phyloP scores from a whole-genome alignment of 164 flowering plant species.

The Santalum album region DNA sequence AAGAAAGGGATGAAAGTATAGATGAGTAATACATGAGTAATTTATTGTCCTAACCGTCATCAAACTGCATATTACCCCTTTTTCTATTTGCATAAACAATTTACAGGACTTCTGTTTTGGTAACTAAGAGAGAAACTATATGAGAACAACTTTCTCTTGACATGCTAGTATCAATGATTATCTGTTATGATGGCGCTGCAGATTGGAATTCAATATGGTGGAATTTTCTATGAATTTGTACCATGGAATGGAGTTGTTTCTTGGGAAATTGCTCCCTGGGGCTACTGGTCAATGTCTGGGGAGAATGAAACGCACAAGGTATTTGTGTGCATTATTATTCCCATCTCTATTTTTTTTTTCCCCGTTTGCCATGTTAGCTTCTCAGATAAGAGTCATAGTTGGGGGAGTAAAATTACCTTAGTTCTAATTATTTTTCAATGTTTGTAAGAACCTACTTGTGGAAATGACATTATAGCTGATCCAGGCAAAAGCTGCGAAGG shows the following conservation, averaged over 20 bases:
- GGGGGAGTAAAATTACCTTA: neutral
- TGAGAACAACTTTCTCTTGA: neutral
- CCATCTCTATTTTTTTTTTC: too few relatives aligned
- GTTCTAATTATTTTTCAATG: neutral
- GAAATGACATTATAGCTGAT: too few relatives aligned
- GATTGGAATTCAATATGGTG: slow-evolving; percentile 82
- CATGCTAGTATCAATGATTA: neutral
- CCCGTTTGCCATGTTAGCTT: too few relatives aligned
- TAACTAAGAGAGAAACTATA: neutral
- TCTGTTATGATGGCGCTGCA: slow-evolving; percentile 21
- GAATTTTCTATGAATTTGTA: slow-evolving; percentile 85
- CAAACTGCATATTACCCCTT: too few relatives aligned
- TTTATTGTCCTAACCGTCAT: too few relatives aligned
- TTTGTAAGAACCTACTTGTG: too few relatives aligned
- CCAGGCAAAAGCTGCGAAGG: too few relatives aligned
- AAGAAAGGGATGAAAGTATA: too few relatives aligned
- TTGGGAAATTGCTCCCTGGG: slow-evolving; percentile 91
- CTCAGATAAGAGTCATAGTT: too few relatives aligned
- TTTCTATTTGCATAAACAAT: neutral
- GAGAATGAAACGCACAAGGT: slow-evolving; percentile 49
- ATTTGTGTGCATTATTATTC: neutral
- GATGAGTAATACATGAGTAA: too few relatives aligned
- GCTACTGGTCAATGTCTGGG: slow-evolving; percentile 71
- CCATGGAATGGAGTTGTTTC: slow-evolving; percentile 89
- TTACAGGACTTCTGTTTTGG: neutral